Evolutionary conservation across 2,329 filamentous ascomycete genomes (phyloP).

Genomic region (Xenoacremonium recifei): DNA sequence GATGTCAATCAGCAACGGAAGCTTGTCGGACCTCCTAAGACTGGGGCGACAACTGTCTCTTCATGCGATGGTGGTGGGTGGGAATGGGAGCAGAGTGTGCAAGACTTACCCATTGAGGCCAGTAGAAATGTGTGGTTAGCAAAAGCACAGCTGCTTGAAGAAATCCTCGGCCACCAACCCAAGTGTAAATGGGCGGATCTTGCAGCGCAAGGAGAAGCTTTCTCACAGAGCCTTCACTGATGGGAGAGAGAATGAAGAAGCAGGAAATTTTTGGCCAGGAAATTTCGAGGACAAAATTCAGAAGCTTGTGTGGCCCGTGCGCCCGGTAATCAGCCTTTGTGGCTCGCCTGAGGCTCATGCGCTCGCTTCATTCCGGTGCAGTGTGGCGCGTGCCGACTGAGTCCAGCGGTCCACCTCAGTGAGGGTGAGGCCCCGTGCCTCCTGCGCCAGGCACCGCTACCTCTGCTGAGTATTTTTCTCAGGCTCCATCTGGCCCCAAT

Average conservation of each 20-base stretch:
- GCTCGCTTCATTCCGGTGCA: too few relatives aligned
- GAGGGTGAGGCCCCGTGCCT: too few relatives aligned
- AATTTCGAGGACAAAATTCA: slow-evolving; percentile 21
- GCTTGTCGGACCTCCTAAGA: slow-evolving; percentile 48
- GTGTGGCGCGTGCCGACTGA: too few relatives aligned
- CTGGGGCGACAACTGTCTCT: slow-evolving; percentile 51
- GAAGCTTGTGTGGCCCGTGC: slow-evolving; percentile 22
- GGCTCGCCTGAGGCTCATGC: too few relatives aligned
- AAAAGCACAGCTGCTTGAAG: not conserved
- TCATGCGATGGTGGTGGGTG: slow-evolving; percentile 30
- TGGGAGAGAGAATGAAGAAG: slow-evolving; percentile 21
- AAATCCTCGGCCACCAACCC: too few relatives aligned
- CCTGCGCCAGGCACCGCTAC: too few relatives aligned
- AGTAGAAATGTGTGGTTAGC: not conserved
- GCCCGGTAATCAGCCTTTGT: too few relatives aligned
- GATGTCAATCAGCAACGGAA: slow-evolving; percentile 47
- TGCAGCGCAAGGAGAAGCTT: not conserved
- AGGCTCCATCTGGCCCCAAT: too few relatives aligned
- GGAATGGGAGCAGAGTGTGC: not conserved
- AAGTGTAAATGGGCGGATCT: too few relatives aligned
- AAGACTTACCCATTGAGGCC: slow-evolving; percentile 1
- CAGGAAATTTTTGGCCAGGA: slow-evolving; percentile 9
- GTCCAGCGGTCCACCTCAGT: too few relatives aligned
- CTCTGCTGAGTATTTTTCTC: too few relatives aligned
- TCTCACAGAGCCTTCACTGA: slow-evolving; percentile 4